A percentile compares a stretch with the other conserved stretches of the same genome.
Evolutionary conservation across 352 stramenopile species (phyloP).

Genomic region (Globisporangium sylvaticum): DNA sequence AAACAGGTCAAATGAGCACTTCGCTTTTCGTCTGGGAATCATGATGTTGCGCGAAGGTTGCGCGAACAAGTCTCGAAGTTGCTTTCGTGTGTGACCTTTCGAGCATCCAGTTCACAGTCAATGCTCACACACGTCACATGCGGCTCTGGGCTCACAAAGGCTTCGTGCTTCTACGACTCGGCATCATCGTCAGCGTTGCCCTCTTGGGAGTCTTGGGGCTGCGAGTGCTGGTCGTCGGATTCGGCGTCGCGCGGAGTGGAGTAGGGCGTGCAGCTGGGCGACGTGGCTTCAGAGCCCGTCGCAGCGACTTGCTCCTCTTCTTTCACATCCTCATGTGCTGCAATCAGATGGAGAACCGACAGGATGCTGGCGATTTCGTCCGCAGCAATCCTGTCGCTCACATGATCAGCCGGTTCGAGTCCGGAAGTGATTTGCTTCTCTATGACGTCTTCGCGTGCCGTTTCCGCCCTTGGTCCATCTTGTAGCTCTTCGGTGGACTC

Average conservation of each 20-base stretch:
- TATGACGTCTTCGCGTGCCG: not conserved
- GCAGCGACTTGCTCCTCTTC: not conserved
- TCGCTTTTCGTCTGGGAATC: not conserved
- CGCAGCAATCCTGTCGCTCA: not conserved
- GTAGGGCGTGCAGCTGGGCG: slow-evolving; percentile 4
- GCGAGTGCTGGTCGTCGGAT: slow-evolving; percentile 3
- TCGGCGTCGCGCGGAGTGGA: slow-evolving; percentile 4
- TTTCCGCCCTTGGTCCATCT: not conserved
- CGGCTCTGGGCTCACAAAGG: not conserved
- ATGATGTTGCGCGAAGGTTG: slow-evolving; percentile 6
- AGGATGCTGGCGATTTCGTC: not conserved
- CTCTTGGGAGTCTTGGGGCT: not conserved
- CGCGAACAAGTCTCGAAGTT: not conserved
- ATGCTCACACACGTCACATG: not conserved
- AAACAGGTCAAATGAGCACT: slow-evolving; percentile 4
- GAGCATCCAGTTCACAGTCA: not conserved
- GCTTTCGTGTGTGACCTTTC: not conserved
- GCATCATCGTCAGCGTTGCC: not conserved
- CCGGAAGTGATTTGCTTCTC: slow-evolving; percentile 5
- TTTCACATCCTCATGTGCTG: not conserved
- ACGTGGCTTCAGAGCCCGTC: not conserved
- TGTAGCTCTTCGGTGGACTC: not conserved
- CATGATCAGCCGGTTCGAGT: not conserved
- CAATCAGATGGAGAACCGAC: slow-evolving; percentile 2
- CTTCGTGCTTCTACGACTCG: too few species aligned